Conservation (phyloP, 768 basidiomycete species). For the Dendrothele bispora region DNA sequence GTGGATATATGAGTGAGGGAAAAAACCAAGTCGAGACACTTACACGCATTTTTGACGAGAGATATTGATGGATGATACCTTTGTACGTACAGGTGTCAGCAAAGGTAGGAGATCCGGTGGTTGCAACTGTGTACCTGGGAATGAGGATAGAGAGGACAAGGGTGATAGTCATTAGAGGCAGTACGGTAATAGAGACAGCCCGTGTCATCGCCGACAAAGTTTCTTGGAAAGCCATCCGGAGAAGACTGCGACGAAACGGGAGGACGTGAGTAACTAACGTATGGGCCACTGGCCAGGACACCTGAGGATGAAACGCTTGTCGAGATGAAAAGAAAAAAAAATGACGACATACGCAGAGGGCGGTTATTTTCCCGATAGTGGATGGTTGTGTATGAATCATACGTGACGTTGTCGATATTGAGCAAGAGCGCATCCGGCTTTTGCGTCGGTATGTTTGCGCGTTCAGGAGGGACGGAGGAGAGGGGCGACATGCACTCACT, state of each 20-base stretch:
- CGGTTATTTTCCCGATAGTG: slow-evolving; percentile 30
- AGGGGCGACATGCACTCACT: no score
- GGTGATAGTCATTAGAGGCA: slow-evolving; percentile 10
- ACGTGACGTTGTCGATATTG: slow-evolving; percentile 11
- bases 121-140: slow-evolving; percentile 30
- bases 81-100: neutral
- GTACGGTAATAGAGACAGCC: slow-evolving; percentile 51
- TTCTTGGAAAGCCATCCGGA: slow-evolving; percentile 29
- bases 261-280: slow-evolving; percentile 19
- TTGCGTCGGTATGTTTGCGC: no score
- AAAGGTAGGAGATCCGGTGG: slow-evolving; percentile 17
- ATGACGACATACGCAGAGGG: slow-evolving; percentile 43
- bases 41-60: slow-evolving; percentile 52
- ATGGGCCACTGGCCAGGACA: neutral
- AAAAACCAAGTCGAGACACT: no score
- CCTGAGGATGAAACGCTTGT: neutral
- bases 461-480: no score
- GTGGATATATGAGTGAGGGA: no score
- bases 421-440: no score
- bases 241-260: no score
- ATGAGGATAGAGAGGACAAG: slow-evolving; percentile 31
- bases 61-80: slow-evolving; percentile 54
- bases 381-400: slow-evolving; percentile 17
- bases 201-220: slow-evolving; percentile 49
- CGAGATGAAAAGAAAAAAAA: no score